Evolutionary conservation across 345 rosid species (phyloP), one percentile per base, ranked within the genome.

Genomic region (Eutrema heterophyllum): DNA sequence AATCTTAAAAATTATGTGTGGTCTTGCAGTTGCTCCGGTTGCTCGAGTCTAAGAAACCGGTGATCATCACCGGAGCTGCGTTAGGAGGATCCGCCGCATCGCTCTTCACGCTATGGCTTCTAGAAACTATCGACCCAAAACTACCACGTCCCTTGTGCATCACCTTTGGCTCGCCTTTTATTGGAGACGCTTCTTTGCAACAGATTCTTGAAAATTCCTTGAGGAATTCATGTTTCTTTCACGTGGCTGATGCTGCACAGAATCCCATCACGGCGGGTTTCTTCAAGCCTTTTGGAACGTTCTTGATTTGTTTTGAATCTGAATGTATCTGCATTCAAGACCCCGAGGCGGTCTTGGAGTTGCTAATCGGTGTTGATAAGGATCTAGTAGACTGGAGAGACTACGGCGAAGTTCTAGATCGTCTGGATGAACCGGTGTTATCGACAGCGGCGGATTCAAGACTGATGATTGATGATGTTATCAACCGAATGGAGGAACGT

Each of bases 1-100:
- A 46, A 18, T 7, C 26, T 46, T 2, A 0, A 3, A 16, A 15
- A 3, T 0, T 21, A 9, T 3, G 5, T 43, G 0, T 68, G 14
- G 43, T 14, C 2, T 27, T 35, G 51, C 10, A 68, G 75, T 27
- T 77, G 32, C 41, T 75, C 6, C 0, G 4, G 1, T n/a, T 27
- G 16, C 50, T 68, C 0, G 0, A 49, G 15, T 7, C 51, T 21
- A 8, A 52, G 21, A 35, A 41, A 9, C 83, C 71, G 2, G 73
- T 80, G 39, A 78, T 92, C 61, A 64, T 92, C n/a, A 78, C 91
- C 1, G 97, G 96, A 48, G 75, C 77, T 45, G 69, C 76, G 13
- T 69, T 88, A 21, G 95, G 90, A 76, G 98, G 93, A 68, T 83
- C 87, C 0, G 58, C 90, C 24, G 98, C 96, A 29, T 83, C 86